Conservation (phyloP, 2,329 filamentous ascomycete species). For the Talaromyces funiculosus region DNA sequence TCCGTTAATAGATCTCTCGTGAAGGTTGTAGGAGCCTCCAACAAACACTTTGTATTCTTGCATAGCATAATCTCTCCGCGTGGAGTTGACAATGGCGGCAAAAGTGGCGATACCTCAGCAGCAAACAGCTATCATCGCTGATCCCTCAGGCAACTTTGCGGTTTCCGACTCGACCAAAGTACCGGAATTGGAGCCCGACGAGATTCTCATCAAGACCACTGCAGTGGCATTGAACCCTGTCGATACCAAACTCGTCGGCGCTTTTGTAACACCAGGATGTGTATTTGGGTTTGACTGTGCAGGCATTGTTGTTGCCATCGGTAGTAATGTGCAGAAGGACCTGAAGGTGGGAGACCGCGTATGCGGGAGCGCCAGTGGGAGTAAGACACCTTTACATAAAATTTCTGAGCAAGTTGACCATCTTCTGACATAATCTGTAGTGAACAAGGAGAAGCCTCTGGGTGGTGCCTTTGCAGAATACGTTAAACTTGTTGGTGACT, state of each 20-base stretch:
- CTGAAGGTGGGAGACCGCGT: slow-evolving; percentile 31
- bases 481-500: slow-evolving; percentile 23
- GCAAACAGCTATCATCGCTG: neutral
- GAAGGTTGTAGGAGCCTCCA: neutral
- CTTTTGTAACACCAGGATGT: slow-evolving; percentile 20
- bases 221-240: slow-evolving; percentile 31
- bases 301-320: slow-evolving; percentile 5
- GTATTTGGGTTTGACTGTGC: slow-evolving; percentile 27
- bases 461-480: slow-evolving; percentile 36
- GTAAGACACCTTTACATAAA: slow-evolving; percentile 15
- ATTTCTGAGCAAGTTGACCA: slow-evolving; percentile 14
- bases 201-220: slow-evolving; percentile 18
- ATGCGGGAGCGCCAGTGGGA: slow-evolving; percentile 29
- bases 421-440: neutral
- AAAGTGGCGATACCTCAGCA: neutral
- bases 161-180: neutral
- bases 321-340: neutral
- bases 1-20: neutral
- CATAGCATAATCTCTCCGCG: neutral
- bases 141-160: neutral
- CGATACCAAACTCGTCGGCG: slow-evolving; percentile 24
- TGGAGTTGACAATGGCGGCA: neutral
- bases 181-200: neutral
- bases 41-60: neutral
- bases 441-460: slow-evolving; percentile 10